Evolutionary conservation across 495 filamentous ascomycete species (phyloP), one percentile per base, ranked within the genome.

Genomic region (Talaromyces wortmannii): DNA sequence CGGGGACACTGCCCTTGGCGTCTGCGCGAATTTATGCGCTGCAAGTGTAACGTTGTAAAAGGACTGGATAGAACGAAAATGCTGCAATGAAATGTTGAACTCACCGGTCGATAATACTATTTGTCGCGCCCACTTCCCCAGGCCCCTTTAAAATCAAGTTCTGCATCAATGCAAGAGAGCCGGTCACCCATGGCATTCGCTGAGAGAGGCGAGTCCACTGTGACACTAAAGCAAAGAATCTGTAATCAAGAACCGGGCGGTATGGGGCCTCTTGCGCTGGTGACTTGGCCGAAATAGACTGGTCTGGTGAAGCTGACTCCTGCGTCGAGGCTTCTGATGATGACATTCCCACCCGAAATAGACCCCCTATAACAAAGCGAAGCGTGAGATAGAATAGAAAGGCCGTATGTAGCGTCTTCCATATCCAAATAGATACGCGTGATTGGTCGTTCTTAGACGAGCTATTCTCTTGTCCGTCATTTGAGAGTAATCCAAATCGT

Each of bases 31-130:
- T 40, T 8, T 8, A 13, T 8, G 36, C 8, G 13, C 13, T 40
- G 1, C 36, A 13, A 40, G 36, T 40, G 36, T 40, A 40, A 40
- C 36, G 36, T 40, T 40, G 13, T 8, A 13, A 40, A 40, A 10
- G 36, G 13, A 40, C 8, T 40, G 36, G 13, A 40, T 40, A 40
- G 36, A 40, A 40, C 36, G 13, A 40, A 40, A 40, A 53, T 13
- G n/a, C 13, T 30, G 50, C 42, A 33, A 53, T 43, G 50, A 45
- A 56, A 23, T 40, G 36, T 31, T 48, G 50, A 55, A 83, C 91
- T 86, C 83, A 97, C 91, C 89, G 92, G 80, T 97, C 90, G 69
- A 96, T 75, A 60, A 83, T 78, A 54, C 90, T 85, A 68, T 91
- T 80, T 7, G 86, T 82, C 65, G 78, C 77, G 68, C 88, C 90